Conservation (phyloP, 2,329 filamentous ascomycete genomes). For the Fusarium anguioides region DNA sequence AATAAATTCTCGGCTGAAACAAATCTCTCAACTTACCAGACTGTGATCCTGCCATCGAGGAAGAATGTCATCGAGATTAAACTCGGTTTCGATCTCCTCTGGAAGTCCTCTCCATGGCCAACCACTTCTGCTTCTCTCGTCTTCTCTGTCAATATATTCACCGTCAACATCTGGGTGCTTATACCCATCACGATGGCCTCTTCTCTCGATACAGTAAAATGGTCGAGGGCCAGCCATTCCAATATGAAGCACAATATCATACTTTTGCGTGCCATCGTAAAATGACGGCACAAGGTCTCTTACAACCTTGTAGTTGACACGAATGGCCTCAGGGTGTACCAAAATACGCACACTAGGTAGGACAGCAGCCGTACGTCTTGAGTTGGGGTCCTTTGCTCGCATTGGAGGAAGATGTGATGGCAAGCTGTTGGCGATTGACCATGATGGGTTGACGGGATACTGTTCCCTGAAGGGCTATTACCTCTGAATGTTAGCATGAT, state of each 20-base stretch:
- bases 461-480: conserved; percentile 78
- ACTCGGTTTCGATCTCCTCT: conserved; percentile 65
- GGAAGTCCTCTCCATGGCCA: conserved; percentile 68
- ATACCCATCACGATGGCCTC: conserved; percentile 79
- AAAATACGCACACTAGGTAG: conserved; percentile 68
- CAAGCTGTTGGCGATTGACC: conserved; percentile 78
- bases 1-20: too few species aligned
- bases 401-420: conserved; percentile 70
- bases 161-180: conserved; percentile 76
- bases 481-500: conserved; percentile 26
- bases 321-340: conserved; percentile 73
- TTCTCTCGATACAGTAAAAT: conserved; percentile 76
- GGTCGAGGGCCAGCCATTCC: conserved; percentile 77
- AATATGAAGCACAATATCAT: conserved; percentile 80
- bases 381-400: conserved; percentile 54
- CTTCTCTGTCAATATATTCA: conserved; percentile 64
- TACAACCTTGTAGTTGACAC: conserved; percentile 77
- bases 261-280: conserved; percentile 58
- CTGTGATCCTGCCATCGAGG: conserved; percentile 64
- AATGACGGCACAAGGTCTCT: conserved; percentile 72
- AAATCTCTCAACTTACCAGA: conserved; percentile 54
- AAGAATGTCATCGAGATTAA: conserved; percentile 69
- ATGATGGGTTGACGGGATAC: conserved; percentile 81
- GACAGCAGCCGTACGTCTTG: conserved; percentile 44
- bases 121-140: conserved; percentile 59